Base-by-base conservation (phyloP, 768 basidiomycete species). In the Phaffia australis region DNA sequence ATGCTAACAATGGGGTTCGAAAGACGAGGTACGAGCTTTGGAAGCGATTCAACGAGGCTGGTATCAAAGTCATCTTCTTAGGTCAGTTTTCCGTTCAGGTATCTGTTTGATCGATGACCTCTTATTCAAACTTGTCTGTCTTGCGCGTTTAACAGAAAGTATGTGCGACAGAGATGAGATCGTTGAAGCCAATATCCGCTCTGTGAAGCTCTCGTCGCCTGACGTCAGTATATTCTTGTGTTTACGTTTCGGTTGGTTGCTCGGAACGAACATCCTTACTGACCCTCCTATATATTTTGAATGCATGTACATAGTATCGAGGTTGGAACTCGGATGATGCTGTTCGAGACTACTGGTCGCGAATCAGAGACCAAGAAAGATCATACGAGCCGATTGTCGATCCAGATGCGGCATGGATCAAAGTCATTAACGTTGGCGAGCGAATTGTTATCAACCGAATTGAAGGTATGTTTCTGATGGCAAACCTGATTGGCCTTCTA, bases 201-300 rank as follows among this genome's bases (percentile, higher is more conserved):
- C 84, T 70, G 94, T 98, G 78, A 97, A 99, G 81, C 89, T 99
- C 58, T 95, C 93, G 9, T 97, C 94, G 18, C 95, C 94, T 3
- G 94, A 99, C 76, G 94, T 92, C 73, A 51, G 88, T 81, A 47
- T 49, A 23, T 51, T 29, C 9, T 27, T 67, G 25, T 15, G 14
- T 30, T 60, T 2, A 51, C 0, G 35, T 29, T 52, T 6, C 16
- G 15, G 27, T 3, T 55, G 35, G 32, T n/a, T 21, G 6, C 64
- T 46, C 7, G 15, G 14, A 1, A 7, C 47, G 48, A 32, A 60
- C 9, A 19, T 11, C 9, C 23, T 49, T 9, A 27, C 54, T 48
- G 52, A 51, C 30, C 15, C 15, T 30, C 21, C 14, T 16, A 18
- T 15, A 47, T 16, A n/a, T 1, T 25, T 15, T 15, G 62, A 15